Evolutionary conservation across 768 basidiomycete species (phyloP).

Genomic region (Cantharellus cinnabarinus): DNA sequence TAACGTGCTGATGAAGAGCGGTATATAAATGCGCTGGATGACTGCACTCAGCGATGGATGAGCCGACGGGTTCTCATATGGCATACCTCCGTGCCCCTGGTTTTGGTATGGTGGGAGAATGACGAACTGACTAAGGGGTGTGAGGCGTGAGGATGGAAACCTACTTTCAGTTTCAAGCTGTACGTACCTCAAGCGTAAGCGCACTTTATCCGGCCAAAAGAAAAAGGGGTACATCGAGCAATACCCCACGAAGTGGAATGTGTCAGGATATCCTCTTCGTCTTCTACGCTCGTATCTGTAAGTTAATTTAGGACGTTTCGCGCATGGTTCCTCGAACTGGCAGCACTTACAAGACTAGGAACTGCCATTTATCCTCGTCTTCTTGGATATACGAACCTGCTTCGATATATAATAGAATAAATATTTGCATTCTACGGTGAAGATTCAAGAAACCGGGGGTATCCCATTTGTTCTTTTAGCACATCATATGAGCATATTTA

Average conservation of each 20-base stretch:
- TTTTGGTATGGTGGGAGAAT: constrained; percentile 80
- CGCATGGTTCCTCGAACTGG: background rate
- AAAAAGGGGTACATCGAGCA: constrained; percentile 91
- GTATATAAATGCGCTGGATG: constrained; percentile 63
- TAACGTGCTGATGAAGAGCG: constrained; percentile 60
- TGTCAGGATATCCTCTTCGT: constrained; percentile 27
- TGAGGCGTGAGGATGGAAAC: background rate
- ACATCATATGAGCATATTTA: constrained; percentile 1
- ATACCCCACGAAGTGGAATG: constrained; percentile 90
- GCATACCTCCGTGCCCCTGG: constrained; percentile 50
- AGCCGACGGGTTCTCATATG: background rate
- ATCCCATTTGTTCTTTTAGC: constrained; percentile 50
- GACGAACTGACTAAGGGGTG: constrained; percentile 59
- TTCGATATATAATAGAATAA: constrained; percentile 87
- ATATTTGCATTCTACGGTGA: constrained; percentile 82
- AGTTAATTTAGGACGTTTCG: background rate
- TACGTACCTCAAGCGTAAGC: constrained; percentile 64
- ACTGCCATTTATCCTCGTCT: constrained; percentile 88
- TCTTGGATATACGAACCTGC: constrained; percentile 89
- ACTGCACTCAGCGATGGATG: background rate
- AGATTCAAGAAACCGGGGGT: constrained; percentile 81
- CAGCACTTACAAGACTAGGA: constrained; percentile 27
- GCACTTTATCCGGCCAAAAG: constrained; percentile 77
- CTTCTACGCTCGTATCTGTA: constrained; percentile 69
- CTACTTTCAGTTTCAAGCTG: background rate